Evolutionary conservation across 805 yeast species (phyloP).

Genomic region (Citeromyces nyonsensis): DNA sequence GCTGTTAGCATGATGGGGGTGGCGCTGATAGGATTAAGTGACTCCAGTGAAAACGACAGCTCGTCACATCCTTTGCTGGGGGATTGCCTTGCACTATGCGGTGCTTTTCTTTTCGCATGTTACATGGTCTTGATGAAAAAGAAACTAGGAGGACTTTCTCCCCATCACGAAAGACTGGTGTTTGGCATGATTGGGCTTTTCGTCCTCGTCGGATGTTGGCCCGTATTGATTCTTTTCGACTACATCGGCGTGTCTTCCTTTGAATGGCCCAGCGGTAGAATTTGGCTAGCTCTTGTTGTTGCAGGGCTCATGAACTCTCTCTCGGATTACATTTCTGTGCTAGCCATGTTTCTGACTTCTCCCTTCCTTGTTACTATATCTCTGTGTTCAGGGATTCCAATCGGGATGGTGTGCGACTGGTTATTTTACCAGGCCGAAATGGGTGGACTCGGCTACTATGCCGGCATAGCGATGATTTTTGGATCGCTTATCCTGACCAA

Average conservation of each 20-base stretch:
- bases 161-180: slow-evolving; percentile 27
- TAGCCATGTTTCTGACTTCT: slow-evolving; percentile 35
- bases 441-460: slow-evolving; percentile 18
- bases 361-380: slow-evolving; percentile 37
- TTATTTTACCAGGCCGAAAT: slow-evolving; percentile 16
- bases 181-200: slow-evolving; percentile 30
- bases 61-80: slow-evolving; percentile 22
- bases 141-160: slow-evolving; percentile 25
- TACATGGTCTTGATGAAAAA: slow-evolving; percentile 26
- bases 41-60: slow-evolving; percentile 2
- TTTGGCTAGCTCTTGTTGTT: slow-evolving; percentile 17
- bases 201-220: slow-evolving; percentile 22
- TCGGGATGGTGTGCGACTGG: slow-evolving; percentile 31
- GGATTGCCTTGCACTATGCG: slow-evolving; percentile 24
- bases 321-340: slow-evolving; percentile 32
- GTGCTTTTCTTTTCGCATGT: slow-evolving; percentile 29
- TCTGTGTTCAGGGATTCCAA: slow-evolving; percentile 34
- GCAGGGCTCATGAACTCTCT: slow-evolving; percentile 28
- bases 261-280: slow-evolving; percentile 22
- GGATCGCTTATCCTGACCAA: slow-evolving; percentile 30
- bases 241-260: slow-evolving; percentile 22
- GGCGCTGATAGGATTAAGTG: slow-evolving; percentile 22
- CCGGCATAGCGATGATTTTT: slow-evolving; percentile 31
- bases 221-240: slow-evolving; percentile 20
- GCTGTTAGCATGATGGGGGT: slow-evolving; percentile 30